A percentile compares a stretch with the other conserved stretches of the same genome.
Evolutionary conservation across 257 asterid genomes (phyloP).

Genomic region (Cordia subcordata): DNA sequence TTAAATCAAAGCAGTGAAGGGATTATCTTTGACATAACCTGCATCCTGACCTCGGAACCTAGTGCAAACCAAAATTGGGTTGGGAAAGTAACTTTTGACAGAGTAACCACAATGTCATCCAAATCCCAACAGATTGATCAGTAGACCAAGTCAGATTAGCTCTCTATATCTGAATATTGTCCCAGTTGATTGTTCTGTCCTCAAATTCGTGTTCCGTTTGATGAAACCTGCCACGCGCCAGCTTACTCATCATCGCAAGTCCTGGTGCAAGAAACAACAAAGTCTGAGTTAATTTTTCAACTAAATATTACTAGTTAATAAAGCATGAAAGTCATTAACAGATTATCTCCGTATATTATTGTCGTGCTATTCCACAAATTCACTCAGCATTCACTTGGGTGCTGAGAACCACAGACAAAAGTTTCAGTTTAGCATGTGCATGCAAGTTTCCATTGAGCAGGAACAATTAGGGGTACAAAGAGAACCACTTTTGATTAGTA

Average conservation of each 20-base stretch:
- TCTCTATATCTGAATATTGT: conserved; percentile 12
- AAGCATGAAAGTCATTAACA: background rate
- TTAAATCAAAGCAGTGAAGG: background rate
- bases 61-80: background rate
- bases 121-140: background rate
- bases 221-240: conserved; percentile 9
- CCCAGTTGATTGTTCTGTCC: conserved; percentile 17
- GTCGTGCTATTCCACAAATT: too few relatives aligned
- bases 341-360: too few relatives aligned
- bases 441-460: too few relatives aligned
- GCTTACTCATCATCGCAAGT: conserved; percentile 18
- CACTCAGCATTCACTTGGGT: too few relatives aligned
- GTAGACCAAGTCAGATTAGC: background rate
- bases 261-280: conserved; percentile 8
- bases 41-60: background rate
- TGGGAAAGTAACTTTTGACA: background rate
- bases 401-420: too few relatives aligned
- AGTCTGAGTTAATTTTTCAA: background rate
- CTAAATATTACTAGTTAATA: too few relatives aligned
- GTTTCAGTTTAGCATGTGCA: too few relatives aligned
- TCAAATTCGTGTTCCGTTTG: conserved; percentile 11
- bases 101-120: background rate
- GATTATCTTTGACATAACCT: background rate
- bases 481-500: too few relatives aligned
- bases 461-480: too few relatives aligned